Base-by-base conservation (phyloP, 495 filamentous ascomycete genomes). In the Melanomma pulvis-pyrius region DNA sequence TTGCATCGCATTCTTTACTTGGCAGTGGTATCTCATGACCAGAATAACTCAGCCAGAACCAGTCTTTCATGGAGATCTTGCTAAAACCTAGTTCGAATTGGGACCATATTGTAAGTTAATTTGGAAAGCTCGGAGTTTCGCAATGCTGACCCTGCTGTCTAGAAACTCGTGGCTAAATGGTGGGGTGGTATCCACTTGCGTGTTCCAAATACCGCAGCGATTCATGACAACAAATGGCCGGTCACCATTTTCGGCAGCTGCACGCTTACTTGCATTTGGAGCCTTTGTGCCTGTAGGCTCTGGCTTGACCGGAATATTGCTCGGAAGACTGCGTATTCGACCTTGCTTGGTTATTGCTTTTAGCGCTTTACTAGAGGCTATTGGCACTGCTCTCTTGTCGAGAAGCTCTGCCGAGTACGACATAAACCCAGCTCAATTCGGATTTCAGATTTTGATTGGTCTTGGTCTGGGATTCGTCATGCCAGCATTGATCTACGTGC, bases 11-110 rank as follows among this genome's bases (percentile, higher is more conserved):
- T 68, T 68, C 51, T 55, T 68, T 24, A n/a, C n/a, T 1, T 62
- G 49, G 49, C 44, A 62, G 28, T 63, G 65, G 59, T 47, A 22
- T 22, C 21, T 57, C 19, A 57, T 24, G 19, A 29, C 30, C 1
- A 29, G 36, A 4, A 17, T 8, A 29, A 51, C 9, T 13, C 6
- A 19, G n/a, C 28, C 21, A n/a, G 59, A 68, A 22, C 49, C 59
- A 29, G 44, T 68, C 13, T 59, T 36, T 50, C 65, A 6, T 68
- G 65, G 65, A 50, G 59, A 41, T 63, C 63, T 28, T 39, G 25
- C 12, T 30, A 58, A 7, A 30, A 29, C 30, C 59, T 59, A 13
- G 28, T 34, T 13, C 50, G 49, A 15, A 0, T 61, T 4, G 59
- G 44, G 0, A 39, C 59, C 8, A 29, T 68, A 1, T 32, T 48